Base-by-base conservation (phyloP, 306 rosid species). In the Lathyrus oleraceus region DNA sequence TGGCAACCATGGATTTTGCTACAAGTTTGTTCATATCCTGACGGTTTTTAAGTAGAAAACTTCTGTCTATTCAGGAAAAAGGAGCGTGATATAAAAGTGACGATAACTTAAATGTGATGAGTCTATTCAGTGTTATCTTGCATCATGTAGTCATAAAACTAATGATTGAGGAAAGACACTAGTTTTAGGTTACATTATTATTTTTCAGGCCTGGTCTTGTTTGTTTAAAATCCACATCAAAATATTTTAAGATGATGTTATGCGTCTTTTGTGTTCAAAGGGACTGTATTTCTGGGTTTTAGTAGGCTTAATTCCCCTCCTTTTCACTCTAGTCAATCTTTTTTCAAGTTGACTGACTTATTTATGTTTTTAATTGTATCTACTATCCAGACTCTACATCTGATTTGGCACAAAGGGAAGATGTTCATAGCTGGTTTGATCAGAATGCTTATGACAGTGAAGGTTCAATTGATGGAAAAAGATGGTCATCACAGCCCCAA, bases 401-500 rank as follows among this genome's bases (percentile, higher is more conserved):
- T 56, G 81, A 81, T 14, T 72, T 71, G 81, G 49, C 79, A 54
- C 76, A 72, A 62, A 72, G 85, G 64, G 85, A 81, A 16, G 81
- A 67, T 36, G 72, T 67, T 71, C 72, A 67, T 67, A 76, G 21
- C 73, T 76, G 79, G 85, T 48, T 36, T 76, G 85, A 81, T 49
- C 81, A 72, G 72, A 78, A 27, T 72, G 65, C 71, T 61, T 81
- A 76, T 76, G 78, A 76, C 21, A 76, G 76, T 68, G 85, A 81
- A 54, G 81, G 85, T n/a, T 69, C 76, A 30, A 61, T 62, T 23
- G 83, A 79, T 72, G 76, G 79, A 23, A 73, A 73, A 73, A 74
- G 83, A 61, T 79, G 83, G 96, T 91, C 96, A 65, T 88, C 96
- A 5, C 93, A 84, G 38, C 91, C 89, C n/a, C 86, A 86, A 61